Conservation (phyloP, 2,329 filamentous ascomycete genomes). For the Arthrinium puccinioides region DNA sequence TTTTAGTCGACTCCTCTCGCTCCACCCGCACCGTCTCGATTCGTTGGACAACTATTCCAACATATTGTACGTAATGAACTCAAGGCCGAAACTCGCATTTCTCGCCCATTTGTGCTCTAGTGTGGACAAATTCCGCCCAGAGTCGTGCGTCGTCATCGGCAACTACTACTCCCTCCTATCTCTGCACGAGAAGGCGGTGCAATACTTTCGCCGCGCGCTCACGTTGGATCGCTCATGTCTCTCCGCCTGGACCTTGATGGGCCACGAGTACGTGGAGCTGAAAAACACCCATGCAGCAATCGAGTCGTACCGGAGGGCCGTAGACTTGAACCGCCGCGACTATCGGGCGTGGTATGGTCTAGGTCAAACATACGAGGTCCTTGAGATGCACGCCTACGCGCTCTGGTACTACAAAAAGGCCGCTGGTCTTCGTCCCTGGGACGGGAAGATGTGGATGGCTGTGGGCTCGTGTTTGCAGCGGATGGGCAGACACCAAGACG, state of each 20-base stretch:
- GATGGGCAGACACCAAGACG: conserved; percentile 79
- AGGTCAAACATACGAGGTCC: conserved; percentile 92
- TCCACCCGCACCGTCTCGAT: conserved; percentile 69
- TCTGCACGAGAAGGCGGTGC: conserved; percentile 94
- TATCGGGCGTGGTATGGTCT: conserved; percentile 98
- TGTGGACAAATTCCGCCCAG: conserved; percentile 91
- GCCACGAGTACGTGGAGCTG: conserved; percentile 96
- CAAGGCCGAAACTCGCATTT: conserved; percentile 84
- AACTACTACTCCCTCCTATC: conserved; percentile 96
- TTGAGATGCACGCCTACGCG: conserved; percentile 97
- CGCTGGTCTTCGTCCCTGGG: conserved; percentile 85
- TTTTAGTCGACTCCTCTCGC: conserved; percentile 74
- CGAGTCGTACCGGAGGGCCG: conserved; percentile 89
- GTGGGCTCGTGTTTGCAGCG: conserved; percentile 88
- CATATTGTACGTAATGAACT: conserved; percentile 87
- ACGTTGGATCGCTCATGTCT: conserved; percentile 86
- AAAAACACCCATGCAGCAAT: conserved; percentile 98
- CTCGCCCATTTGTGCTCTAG: conserved; percentile 84
- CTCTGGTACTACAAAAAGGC: conserved; percentile 97
- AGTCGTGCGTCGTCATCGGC: conserved; percentile 93
- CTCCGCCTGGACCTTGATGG: conserved; percentile 97
- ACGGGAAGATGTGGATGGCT: conserved; percentile 98
- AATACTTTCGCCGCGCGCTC: conserved; percentile 91
- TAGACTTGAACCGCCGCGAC: conserved; percentile 92
- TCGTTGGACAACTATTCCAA: conserved; percentile 95